Evolutionary conservation across 345 rosid species (phyloP).

Genomic region (Gossypium bickii): DNA sequence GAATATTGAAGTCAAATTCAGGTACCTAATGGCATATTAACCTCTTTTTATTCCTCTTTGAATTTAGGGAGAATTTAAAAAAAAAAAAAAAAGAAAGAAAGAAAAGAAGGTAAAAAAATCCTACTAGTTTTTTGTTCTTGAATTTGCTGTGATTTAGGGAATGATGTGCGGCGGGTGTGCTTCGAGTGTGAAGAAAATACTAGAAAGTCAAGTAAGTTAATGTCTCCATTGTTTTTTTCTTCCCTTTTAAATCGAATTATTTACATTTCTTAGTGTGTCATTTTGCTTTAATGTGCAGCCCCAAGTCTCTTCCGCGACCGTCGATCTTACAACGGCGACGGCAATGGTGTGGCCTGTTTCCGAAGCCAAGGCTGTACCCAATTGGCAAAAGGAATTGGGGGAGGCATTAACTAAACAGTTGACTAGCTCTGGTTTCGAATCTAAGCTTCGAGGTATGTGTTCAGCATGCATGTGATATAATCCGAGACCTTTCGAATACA

Average conservation of each 20-base stretch:
- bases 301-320: constrained; percentile 81
- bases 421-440: constrained; percentile 75
- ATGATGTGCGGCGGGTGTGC: constrained; percentile 99
- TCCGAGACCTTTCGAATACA: too few species aligned
- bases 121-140: not conserved
- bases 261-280: not conserved
- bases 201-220: constrained; percentile 79
- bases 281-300: constrained; percentile 45
- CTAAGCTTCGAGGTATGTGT: constrained; percentile 66
- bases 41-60: too few species aligned
- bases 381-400: constrained; percentile 81
- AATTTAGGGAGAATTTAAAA: too few species aligned
- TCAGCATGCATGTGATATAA: too few species aligned
- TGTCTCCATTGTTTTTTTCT: not conserved
- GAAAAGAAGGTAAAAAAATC: too few species aligned
- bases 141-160: constrained; percentile 45
- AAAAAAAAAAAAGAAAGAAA: too few species aligned
- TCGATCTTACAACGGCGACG: constrained; percentile 86
- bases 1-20: too few species aligned
- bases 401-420: constrained; percentile 87
- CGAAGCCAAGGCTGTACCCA: constrained; percentile 61
- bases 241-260: not conserved
- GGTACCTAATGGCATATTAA: too few species aligned
- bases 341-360: constrained; percentile 87
- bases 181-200: constrained; percentile 87